Conservation (phyloP, 2,329 filamentous ascomycete species). For the Aspergillus ruber region DNA sequence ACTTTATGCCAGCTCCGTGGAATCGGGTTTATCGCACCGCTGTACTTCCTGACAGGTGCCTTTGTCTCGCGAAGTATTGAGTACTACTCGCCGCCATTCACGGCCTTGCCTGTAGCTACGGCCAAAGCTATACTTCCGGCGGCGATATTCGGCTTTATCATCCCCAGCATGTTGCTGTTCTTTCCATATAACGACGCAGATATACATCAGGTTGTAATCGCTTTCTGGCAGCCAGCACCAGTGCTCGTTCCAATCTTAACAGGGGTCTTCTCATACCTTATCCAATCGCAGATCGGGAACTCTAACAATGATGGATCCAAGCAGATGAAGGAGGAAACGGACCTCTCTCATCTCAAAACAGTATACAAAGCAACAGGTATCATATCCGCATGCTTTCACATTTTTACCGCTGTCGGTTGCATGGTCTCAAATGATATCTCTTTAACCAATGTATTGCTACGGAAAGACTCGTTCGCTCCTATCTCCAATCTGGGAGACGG, state of each 20-base stretch:
- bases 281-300: not conserved
- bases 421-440: conserved; percentile 2
- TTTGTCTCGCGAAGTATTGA: conserved; percentile 5
- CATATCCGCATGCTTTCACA: conserved; percentile 7
- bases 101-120: conserved; percentile 9
- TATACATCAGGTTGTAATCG: conserved; percentile 13
- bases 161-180: conserved; percentile 20
- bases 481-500: conserved; percentile 11
- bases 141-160: conserved; percentile 16
- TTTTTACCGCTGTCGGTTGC: conserved; percentile 1
- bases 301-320: not conserved
- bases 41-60: conserved; percentile 17
- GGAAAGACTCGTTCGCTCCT: conserved; percentile 3
- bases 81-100: conserved; percentile 9
- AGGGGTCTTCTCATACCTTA: conserved; percentile 5
- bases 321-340: not conserved
- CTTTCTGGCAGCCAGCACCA: conserved; percentile 19
- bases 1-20: conserved; percentile 12
- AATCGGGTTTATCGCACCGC: conserved; percentile 16
- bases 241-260: conserved; percentile 14
- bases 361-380: conserved; percentile 5
- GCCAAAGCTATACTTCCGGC: conserved; percentile 18
- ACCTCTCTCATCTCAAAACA: conserved; percentile 1
- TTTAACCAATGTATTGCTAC: conserved; percentile 12
- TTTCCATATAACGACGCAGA: conserved; percentile 10